Percentiles rank a stretch among this genome's conserved stretches.
These are phyloP conservation scores for Scedosporium boydii DNA, from an alignment of 2,329 filamentous ascomycete species.

Conservation along the genomic window DNA sequence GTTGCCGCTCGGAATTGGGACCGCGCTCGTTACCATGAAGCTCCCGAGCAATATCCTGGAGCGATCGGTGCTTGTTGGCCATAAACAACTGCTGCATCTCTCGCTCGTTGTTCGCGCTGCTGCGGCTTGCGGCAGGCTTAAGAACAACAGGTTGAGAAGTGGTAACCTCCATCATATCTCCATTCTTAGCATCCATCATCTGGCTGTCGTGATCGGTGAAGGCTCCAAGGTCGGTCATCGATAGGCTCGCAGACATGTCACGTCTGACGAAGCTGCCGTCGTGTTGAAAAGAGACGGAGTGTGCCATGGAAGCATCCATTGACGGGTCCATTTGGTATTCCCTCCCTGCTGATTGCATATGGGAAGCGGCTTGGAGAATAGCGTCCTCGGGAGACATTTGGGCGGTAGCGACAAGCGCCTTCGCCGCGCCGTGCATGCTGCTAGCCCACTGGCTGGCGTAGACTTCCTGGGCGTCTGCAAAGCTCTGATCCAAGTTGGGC, in stretches of 20 bases:
- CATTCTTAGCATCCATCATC: slow-evolving; percentile 48
- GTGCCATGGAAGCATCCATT: slow-evolving; percentile 31
- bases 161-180: slow-evolving; percentile 44
- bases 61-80: slow-evolving; percentile 55
- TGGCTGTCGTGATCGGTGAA: slow-evolving; percentile 35
- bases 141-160: slow-evolving; percentile 32
- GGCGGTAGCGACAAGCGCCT: slow-evolving; percentile 30
- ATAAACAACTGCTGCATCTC: slow-evolving; percentile 69
- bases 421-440: slow-evolving; percentile 32
- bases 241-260: slow-evolving; percentile 1
- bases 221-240: slow-evolving; percentile 4
- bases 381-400: slow-evolving; percentile 50
- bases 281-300: slow-evolving; percentile 8
- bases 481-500: slow-evolving; percentile 39
- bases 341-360: slow-evolving; percentile 42
- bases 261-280: slow-evolving; percentile 2
- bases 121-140: slow-evolving; percentile 41
- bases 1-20: slow-evolving; percentile 71
- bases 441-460: slow-evolving; percentile 42
- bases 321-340: slow-evolving; percentile 39
- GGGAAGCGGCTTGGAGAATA: slow-evolving; percentile 47
- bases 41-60: slow-evolving; percentile 66
- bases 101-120: slow-evolving; percentile 70
- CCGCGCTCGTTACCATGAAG: slow-evolving; percentile 72
- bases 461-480: slow-evolving; percentile 31